phyloP scores from a whole-genome alignment of 1,139 yeast genomes.

The Lodderomyces orthopsilosis region DNA sequence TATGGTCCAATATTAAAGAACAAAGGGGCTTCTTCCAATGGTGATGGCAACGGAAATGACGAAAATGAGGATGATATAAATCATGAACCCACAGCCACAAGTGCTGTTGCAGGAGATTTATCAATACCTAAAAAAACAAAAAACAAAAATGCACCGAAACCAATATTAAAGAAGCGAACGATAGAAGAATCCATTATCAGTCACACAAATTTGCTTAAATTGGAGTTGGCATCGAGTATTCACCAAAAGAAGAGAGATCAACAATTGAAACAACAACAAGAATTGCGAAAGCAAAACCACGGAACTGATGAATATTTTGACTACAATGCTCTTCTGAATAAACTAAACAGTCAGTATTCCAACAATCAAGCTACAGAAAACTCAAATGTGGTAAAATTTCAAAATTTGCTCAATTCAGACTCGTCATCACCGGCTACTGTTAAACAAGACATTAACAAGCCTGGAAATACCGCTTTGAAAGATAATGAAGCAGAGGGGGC shows the following conservation, averaged over 20 bases:
- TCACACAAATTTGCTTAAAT: conserved; percentile 50
- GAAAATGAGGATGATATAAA: conserved; percentile 15
- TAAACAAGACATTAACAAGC: conserved; percentile 4
- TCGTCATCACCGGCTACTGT: conserved; percentile 8
- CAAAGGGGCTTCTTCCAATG: conserved; percentile 17
- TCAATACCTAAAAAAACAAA: conserved; percentile 20
- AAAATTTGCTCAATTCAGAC: conserved; percentile 12
- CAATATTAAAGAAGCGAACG: conserved; percentile 78
- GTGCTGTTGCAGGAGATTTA: conserved; percentile 49
- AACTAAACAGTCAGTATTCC: conserved; percentile 56
- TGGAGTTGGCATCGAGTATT: conserved; percentile 43
- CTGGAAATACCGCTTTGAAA: not conserved
- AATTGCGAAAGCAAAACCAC: conserved; percentile 18
- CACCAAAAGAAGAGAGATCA: conserved; percentile 24
- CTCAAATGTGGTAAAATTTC: conserved; percentile 15
- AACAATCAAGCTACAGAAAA: conserved; percentile 14
- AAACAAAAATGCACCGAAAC: conserved; percentile 46
- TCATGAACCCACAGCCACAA: conserved; percentile 32
- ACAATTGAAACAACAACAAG: conserved; percentile 16
- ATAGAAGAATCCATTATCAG: conserved; percentile 72
- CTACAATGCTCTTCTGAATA: conserved; percentile 57
- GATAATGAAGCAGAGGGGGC: not conserved
- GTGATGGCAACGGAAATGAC: conserved; percentile 13
- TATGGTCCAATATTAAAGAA: conserved; percentile 72
- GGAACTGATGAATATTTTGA: conserved; percentile 43